phyloP scores from a whole-genome alignment of 139 green algal species.

The Chlamydomonas incerta region DNA sequence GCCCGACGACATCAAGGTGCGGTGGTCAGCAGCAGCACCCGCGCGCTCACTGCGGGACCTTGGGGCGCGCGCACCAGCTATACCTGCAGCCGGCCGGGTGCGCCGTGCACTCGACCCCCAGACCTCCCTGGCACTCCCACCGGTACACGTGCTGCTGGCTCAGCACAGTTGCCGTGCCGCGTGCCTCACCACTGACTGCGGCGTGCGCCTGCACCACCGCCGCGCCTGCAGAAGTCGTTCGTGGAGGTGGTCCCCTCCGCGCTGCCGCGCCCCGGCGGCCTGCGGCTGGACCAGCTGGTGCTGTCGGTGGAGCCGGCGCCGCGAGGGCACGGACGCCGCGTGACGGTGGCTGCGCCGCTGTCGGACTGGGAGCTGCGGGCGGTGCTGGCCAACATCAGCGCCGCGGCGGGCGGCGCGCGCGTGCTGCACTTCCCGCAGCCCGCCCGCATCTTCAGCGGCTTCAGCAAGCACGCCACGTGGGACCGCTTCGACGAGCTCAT shows the following conservation, averaged over 20 bases:
- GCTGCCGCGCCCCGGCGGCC: background rate
- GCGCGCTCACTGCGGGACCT: background rate
- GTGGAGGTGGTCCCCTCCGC: constrained; percentile 23
- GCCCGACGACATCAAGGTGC: constrained; percentile 33
- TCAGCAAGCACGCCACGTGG: background rate
- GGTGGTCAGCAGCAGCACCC: background rate
- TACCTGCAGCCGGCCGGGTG: background rate
- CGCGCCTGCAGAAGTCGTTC: constrained; percentile 7
- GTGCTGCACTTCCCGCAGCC: constrained; percentile 18
- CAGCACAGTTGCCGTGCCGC: no score
- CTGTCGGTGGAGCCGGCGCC: background rate
- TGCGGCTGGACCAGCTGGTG: constrained; percentile 6
- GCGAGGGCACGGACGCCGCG: background rate
- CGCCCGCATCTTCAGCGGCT: background rate
- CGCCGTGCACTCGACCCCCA: no score
- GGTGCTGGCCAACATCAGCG: background rate
- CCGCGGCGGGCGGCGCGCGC: background rate
- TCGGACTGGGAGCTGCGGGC: background rate
- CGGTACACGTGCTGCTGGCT: no score
- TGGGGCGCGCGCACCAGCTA: no score
- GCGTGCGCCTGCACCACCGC: no score
- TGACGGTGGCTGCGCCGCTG: constrained; percentile 15
- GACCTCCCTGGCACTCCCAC: no score
- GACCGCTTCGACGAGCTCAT: background rate
- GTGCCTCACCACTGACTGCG: no score